Evolutionary conservation across 371 early-diverging fungal genomes (phyloP), one percentile per base, ranked within the genome.

Genomic region (Actinomortierella wolfii): DNA sequence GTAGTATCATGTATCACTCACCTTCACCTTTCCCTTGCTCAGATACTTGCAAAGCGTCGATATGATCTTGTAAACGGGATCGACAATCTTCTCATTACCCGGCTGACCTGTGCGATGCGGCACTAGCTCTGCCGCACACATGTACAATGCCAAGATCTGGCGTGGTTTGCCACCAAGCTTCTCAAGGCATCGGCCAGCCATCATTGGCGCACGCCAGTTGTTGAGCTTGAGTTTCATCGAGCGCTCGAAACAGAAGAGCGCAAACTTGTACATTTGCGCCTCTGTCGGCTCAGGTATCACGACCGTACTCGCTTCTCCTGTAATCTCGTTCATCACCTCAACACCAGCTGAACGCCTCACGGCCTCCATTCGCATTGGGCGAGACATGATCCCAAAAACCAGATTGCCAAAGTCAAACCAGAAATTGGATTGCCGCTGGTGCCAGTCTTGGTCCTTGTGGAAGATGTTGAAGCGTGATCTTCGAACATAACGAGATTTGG

Each of bases 311-410:
- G 45, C 23, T 0, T 50, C 63, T 0, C 67, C 67, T 4, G 56
- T 40, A 4, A 34, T 34, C 5, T 66, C 67, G 3, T 62, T 56
- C 6, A 66, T n/a, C 1, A 43, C 47, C 18, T 62, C 63, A 17
- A 58, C 41, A 0, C 68, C 56, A 18, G 51, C 56, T 8, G 51
- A 49, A 11, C 73, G 67, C 20, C 61, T 62, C 73, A 73, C 66
- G 3, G 88, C 86, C 40, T 77, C 78, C 76, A 85, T 83, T n/a
- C 76, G 61, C 88, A 92, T 89, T 2, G 92, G 92, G 20, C 79
- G 66, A 2, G 86, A 80, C n/a, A 80, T 75, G 57, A 90, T 90
- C 9, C 85, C 78, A 57, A 88, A 86, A 15, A 86, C 62, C 17
- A 89, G 76, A 46, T 77, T 76, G 8, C 92, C 90, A 64, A 88